These are phyloP conservation scores for Geranium incanum DNA, from an alignment of 441 rosid species.

Conservation along the genomic window DNA sequence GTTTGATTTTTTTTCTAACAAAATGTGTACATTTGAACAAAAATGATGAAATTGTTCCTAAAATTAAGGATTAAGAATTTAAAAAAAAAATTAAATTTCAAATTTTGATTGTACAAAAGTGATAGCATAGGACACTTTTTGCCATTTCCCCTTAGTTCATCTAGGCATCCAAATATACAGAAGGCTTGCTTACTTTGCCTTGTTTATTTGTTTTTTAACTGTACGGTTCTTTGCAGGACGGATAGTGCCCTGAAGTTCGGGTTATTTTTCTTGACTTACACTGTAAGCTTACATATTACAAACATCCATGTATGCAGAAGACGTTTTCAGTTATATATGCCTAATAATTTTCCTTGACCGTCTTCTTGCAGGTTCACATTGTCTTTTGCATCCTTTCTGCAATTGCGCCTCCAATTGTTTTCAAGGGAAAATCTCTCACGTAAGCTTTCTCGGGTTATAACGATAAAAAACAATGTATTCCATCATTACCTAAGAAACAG, in stretches of 20 bases:
- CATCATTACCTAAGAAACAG: too few species aligned
- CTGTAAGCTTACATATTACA: conserved; percentile 38
- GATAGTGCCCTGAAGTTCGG: conserved; percentile 96
- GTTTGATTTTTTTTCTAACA: too few species aligned
- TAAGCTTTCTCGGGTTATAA: conserved; percentile 29
- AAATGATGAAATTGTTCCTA: too few species aligned
- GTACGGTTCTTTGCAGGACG: conserved; percentile 55
- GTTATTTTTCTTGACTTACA: conserved; percentile 72
- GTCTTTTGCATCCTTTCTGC: conserved; percentile 81
- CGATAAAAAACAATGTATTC: too few species aligned
- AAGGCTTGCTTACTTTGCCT: too few species aligned
- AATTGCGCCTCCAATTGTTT: conserved; percentile 88
- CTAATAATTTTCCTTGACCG: conserved; percentile 16
- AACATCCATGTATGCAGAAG: conserved; percentile 11
- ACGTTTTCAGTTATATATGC: conserved; percentile 10
- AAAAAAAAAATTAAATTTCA: too few species aligned
- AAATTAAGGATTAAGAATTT: too few species aligned
- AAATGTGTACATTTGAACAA: too few species aligned
- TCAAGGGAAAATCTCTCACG: conserved; percentile 96
- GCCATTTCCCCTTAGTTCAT: too few species aligned
- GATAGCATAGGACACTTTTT: too few species aligned
- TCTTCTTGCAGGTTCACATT: conserved; percentile 62
- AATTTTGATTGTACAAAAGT: too few species aligned
- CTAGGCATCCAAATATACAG: too few species aligned
- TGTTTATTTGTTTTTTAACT: background rate